Conservation (phyloP, 2,329 filamentous ascomycete species). For the Pseudogymnoascus sp. region DNA sequence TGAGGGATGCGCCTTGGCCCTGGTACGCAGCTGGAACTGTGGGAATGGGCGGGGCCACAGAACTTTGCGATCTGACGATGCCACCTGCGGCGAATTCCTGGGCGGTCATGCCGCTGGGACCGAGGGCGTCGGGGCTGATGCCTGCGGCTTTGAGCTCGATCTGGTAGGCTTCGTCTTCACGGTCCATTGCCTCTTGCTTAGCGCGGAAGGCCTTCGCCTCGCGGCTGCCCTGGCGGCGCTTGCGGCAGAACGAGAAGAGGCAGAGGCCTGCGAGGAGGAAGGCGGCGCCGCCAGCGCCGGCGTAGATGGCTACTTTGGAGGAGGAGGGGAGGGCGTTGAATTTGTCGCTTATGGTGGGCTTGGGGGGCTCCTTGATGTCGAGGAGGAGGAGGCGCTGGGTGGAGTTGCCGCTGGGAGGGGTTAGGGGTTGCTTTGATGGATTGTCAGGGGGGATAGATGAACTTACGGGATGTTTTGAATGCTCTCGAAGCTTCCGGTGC, state of each 20-base stretch:
- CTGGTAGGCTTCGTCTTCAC: slow-evolving; percentile 20
- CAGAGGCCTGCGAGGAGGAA: slow-evolving; percentile 34
- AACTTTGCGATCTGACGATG: not conserved
- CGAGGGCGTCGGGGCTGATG: not conserved
- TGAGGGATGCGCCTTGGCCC: not conserved
- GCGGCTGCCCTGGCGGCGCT: slow-evolving; percentile 41
- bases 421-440: not conserved
- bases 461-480: slow-evolving; percentile 50
- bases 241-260: slow-evolving; percentile 46
- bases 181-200: slow-evolving; percentile 22
- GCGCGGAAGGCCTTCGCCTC: slow-evolving; percentile 38
- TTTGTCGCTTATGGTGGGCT: slow-evolving; percentile 42
- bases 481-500: slow-evolving; percentile 52
- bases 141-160: slow-evolving; percentile 17
- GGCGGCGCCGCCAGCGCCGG: slow-evolving; percentile 36
- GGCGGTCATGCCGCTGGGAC: not conserved
- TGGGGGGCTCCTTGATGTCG: slow-evolving; percentile 22
- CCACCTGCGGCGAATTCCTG: not conserved
- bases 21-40: not conserved
- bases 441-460: not conserved
- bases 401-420: slow-evolving; percentile 43
- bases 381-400: slow-evolving; percentile 25
- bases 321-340: slow-evolving; percentile 42
- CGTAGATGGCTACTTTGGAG: slow-evolving; percentile 47
- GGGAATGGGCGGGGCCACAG: not conserved